These are phyloP conservation scores for Cytospora mali DNA, from an alignment of 2,329 filamentous ascomycete species.

Conservation along the genomic window DNA sequence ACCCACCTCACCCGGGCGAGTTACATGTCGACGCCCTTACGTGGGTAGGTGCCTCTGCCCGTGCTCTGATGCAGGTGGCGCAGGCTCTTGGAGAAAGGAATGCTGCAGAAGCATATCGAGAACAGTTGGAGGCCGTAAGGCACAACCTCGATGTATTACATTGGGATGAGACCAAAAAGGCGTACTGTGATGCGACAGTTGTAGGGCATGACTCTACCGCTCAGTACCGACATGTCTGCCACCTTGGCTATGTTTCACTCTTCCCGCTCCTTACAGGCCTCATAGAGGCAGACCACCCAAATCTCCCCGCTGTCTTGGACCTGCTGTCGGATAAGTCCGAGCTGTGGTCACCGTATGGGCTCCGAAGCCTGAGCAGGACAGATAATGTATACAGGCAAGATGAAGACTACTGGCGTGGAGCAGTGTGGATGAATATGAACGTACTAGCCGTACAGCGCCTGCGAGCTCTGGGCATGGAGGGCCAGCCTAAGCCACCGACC, in stretches of 20 bases:
- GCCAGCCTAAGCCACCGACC: background rate
- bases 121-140: constrained; percentile 71
- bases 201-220: constrained; percentile 45
- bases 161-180: constrained; percentile 75
- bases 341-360: constrained; percentile 28
- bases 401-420: constrained; percentile 33
- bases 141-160: constrained; percentile 86
- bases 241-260: constrained; percentile 30
- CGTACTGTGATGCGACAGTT: constrained; percentile 87
- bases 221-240: constrained; percentile 31
- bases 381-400: constrained; percentile 29
- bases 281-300: constrained; percentile 28
- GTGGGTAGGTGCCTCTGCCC: constrained; percentile 91
- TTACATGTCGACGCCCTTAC: constrained; percentile 87
- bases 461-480: constrained; percentile 38
- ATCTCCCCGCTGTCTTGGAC: constrained; percentile 28
- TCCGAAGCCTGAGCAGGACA: constrained; percentile 30
- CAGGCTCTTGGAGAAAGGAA: constrained; percentile 70
- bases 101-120: constrained; percentile 73
- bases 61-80: constrained; percentile 76
- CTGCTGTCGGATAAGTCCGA: constrained; percentile 26
- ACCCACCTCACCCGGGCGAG: constrained; percentile 91
- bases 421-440: constrained; percentile 32
- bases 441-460: constrained; percentile 60
- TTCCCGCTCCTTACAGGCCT: constrained; percentile 32